These are phyloP conservation scores for Tricholoma flavovirens DNA, from an alignment of 768 basidiomycete species.

Conservation along the genomic window DNA sequence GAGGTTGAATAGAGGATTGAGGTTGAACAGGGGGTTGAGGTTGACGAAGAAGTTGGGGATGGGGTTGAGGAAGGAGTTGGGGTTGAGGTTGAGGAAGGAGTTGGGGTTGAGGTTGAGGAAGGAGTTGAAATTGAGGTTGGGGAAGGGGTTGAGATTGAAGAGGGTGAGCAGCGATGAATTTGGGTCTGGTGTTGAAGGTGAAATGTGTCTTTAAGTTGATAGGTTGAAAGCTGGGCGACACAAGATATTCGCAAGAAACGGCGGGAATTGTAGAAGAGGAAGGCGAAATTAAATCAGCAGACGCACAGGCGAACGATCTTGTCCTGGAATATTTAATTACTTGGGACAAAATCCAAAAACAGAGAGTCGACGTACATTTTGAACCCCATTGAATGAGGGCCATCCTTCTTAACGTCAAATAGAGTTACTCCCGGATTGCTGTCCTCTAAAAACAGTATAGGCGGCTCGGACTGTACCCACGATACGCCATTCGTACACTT, in stretches of 20 bases:
- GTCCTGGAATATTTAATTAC: slow-evolving; percentile 5
- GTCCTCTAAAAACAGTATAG: slow-evolving; percentile 6
- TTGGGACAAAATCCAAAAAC: not conserved
- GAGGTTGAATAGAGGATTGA: too few relatives aligned
- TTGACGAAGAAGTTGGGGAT: not conserved
- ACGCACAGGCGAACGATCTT: slow-evolving; percentile 8
- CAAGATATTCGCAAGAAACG: not conserved
- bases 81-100: not conserved
- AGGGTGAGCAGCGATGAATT: not conserved
- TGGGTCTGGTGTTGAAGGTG: not conserved
- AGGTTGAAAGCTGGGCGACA: not conserved
- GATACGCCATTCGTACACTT: slow-evolving; percentile 13
- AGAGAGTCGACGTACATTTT: slow-evolving; percentile 6
- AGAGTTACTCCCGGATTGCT: slow-evolving; percentile 4
- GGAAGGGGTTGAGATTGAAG: not conserved
- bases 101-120: not conserved
- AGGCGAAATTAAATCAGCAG: slow-evolving; percentile 6
- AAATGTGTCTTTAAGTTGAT: not conserved
- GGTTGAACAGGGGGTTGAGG: not conserved
- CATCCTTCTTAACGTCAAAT: slow-evolving; percentile 2
- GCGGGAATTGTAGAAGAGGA: not conserved
- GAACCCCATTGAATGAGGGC: slow-evolving; percentile 10
- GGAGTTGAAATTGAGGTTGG: not conserved
- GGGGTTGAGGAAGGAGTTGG: not conserved
- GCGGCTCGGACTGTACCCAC: slow-evolving; percentile 8